Evolutionary conservation across 495 filamentous ascomycete genomes (phyloP), one percentile per base, ranked within the genome.

Genomic region (Aspergillus heteromorphus): DNA sequence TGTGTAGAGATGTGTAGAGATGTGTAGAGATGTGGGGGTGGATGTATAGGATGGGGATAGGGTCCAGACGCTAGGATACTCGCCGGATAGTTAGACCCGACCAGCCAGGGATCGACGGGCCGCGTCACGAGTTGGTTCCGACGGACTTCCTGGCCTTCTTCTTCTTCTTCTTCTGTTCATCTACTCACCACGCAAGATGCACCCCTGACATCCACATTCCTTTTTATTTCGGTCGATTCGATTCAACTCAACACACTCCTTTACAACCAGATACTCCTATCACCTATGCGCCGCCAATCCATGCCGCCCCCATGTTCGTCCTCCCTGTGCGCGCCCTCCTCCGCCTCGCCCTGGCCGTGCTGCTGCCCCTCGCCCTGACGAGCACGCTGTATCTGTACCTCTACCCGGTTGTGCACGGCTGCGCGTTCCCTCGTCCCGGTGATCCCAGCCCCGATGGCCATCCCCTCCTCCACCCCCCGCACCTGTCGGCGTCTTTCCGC

Each of bases 401-500:
- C 57, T 98, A 95, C 73, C 92, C 93, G 4, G 64, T 89, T 58
- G 83, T 96, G 64, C 80, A 84, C 52, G 77, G 79, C 64, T 98
- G 93, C 77, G 83, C 82, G 41, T 97, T 97, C 70, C 88, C 90
- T 20, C 64, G 84, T 7, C 77, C 84, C 48, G 36, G 53, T 53
- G 53, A 56, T n/a, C n/a, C n/a, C n/a, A n/a, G n/a, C n/a, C n/a
- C n/a, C n/a, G n/a, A n/a, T n/a, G n/a, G n/a, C n/a, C n/a, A n/a
- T n/a, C 29, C 29, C 62, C 4, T 30, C 40, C 53, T 42, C 45
- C 29, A 4, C 34, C 34, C 34, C 34, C 34, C 34, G 5, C 34
- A 38, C 34, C 54, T 25, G 1, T 16, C 45, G 16, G 31, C 47
- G 36, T 40, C 65, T 19, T 55, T 65, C 40, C 25, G 73, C 51